Conservation (phyloP, 306 rosid genomes). For the Pyrus communis region DNA sequence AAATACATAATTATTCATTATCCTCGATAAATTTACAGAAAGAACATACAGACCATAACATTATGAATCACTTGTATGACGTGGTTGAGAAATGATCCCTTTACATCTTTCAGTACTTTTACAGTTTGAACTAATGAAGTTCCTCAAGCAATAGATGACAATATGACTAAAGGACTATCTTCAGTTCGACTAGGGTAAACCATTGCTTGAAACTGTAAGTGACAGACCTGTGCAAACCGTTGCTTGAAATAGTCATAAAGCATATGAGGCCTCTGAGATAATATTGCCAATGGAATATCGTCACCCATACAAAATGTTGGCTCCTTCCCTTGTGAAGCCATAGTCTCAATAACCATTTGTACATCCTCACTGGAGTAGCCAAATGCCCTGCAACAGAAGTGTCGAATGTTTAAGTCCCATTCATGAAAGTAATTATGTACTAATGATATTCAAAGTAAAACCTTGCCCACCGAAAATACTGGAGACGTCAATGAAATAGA, state of each 20-base stretch:
- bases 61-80: background rate
- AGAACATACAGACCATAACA: background rate
- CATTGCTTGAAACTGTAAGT: background rate
- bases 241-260: constrained; percentile 95
- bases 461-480: constrained; percentile 10
- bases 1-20: background rate
- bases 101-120: background rate
- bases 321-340: constrained; percentile 99
- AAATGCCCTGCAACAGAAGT: constrained; percentile 75
- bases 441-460: constrained; percentile 14
- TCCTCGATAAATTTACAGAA: background rate
- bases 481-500: background rate
- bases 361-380: constrained; percentile 99
- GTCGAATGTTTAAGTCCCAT: constrained; percentile 21
- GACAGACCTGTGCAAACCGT: constrained; percentile 89
- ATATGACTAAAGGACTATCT: background rate
- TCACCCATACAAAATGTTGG: constrained; percentile 99
- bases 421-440: constrained; percentile 11
- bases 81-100: background rate
- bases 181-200: background rate
- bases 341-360: constrained; percentile 89
- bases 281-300: constrained; percentile 85
- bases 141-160: background rate
- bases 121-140: background rate
- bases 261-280: constrained; percentile 91